Conservation (phyloP, 2,329 filamentous ascomycete species). For the Rhynchosporium graminicola region DNA sequence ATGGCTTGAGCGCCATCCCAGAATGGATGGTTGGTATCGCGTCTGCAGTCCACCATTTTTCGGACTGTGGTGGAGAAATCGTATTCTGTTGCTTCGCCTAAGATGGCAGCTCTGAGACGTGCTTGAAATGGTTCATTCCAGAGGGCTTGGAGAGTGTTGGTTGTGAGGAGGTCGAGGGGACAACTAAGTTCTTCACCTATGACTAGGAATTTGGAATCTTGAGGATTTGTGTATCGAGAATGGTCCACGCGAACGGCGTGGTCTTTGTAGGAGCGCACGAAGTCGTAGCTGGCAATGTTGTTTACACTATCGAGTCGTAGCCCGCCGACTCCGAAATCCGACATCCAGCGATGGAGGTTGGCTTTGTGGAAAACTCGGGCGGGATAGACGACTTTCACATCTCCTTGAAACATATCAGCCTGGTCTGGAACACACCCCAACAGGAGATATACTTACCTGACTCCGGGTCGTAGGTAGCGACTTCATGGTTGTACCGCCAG, state of each 20-base stretch:
- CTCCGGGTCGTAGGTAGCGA: constrained; percentile 24
- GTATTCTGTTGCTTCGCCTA: constrained; percentile 15
- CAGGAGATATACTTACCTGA: neutral
- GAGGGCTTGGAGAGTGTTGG: constrained; percentile 21
- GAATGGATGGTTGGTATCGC: constrained; percentile 26
- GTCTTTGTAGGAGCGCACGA: constrained; percentile 28
- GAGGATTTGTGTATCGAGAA: constrained; percentile 16
- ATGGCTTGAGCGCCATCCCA: constrained; percentile 25
- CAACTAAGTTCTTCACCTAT: constrained; percentile 29
- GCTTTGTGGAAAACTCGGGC: constrained; percentile 27
- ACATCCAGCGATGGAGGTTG: constrained; percentile 28
- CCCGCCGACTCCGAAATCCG: constrained; percentile 25
- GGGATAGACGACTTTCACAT: constrained; percentile 17
- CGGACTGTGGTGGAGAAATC: constrained; percentile 27
- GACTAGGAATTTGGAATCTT: constrained; percentile 27
- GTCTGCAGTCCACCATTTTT: constrained; percentile 26
- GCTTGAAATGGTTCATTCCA: constrained; percentile 29
- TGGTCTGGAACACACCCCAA: neutral
- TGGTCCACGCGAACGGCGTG: constrained; percentile 23
- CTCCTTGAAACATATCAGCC: constrained; percentile 6
- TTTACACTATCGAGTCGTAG: constrained; percentile 28
- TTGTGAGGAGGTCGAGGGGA: constrained; percentile 25
- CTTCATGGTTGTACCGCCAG: constrained; percentile 24
- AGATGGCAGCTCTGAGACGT: constrained; percentile 21
- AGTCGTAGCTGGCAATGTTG: constrained; percentile 29